A percentile compares a stretch with the other conserved stretches of the same genome.
Evolutionary conservation across 2,329 filamentous ascomycete genomes (phyloP).

Genomic region (Sclerotinia minor): DNA sequence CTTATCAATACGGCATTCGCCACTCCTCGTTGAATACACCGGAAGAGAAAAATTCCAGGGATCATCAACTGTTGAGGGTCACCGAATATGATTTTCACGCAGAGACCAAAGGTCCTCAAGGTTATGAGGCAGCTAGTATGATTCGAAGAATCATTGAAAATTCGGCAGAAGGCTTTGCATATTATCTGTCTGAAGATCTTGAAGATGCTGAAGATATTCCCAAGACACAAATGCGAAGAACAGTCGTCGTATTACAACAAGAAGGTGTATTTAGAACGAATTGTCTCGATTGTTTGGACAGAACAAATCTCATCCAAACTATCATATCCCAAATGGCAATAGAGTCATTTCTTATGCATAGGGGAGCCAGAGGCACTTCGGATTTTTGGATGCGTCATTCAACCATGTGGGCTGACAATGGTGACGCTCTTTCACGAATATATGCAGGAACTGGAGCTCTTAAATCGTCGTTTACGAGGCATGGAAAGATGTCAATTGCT

Average conservation of each 20-base stretch:
- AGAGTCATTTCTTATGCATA: conserved; percentile 77
- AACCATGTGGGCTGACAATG: conserved; percentile 95
- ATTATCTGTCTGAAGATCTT: conserved; percentile 77
- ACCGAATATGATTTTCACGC: conserved; percentile 98
- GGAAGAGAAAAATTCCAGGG: conserved; percentile 56
- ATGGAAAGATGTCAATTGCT: conserved; percentile 92
- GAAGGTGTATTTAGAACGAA: conserved; percentile 96
- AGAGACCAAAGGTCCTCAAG: conserved; percentile 80
- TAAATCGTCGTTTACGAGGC: conserved; percentile 91
- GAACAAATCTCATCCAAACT: conserved; percentile 94
- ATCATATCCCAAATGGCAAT: conserved; percentile 93
- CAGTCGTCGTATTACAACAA: conserved; percentile 78
- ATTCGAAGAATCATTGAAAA: conserved; percentile 77
- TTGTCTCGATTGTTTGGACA: conserved; percentile 91
- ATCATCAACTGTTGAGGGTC: conserved; percentile 73
- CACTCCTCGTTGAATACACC: conserved; percentile 69
- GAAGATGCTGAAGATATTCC: conserved; percentile 47
- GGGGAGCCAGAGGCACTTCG: conserved; percentile 64
- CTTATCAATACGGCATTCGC: conserved; percentile 76
- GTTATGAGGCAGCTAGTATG: conserved; percentile 86
- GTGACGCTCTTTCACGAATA: conserved; percentile 88
- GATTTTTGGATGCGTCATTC: conserved; percentile 94
- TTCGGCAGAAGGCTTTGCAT: conserved; percentile 87
- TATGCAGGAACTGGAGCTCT: conserved; percentile 95
- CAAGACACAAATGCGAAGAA: conserved; percentile 43